Evolutionary conservation across 352 stramenopile genomes (phyloP).

Genomic region (Phytopythium vexans): DNA sequence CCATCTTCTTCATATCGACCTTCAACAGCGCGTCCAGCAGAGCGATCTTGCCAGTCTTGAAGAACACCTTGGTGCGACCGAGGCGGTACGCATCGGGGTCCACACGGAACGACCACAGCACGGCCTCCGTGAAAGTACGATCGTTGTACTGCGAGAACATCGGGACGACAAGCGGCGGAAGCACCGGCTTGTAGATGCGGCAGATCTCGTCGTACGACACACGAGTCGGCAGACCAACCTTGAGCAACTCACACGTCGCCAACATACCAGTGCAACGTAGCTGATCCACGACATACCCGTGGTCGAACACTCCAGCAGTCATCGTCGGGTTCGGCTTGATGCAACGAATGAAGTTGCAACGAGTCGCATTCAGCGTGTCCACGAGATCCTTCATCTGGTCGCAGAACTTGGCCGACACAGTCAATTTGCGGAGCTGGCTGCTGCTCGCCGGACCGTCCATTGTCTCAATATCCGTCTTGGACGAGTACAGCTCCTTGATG

Average conservation of each 20-base stretch:
- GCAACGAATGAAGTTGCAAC: slow-evolving; percentile 88
- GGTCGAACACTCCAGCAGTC: slow-evolving; percentile 78
- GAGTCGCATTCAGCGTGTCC: slow-evolving; percentile 80
- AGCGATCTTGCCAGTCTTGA: slow-evolving; percentile 91
- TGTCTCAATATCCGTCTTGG: slow-evolving; percentile 48
- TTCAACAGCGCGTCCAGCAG: slow-evolving; percentile 84
- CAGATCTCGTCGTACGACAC: slow-evolving; percentile 89
- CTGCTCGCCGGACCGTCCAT: slow-evolving; percentile 36
- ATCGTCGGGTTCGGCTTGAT: slow-evolving; percentile 91
- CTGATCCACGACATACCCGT: slow-evolving; percentile 87
- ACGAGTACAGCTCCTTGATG: slow-evolving; percentile 82
- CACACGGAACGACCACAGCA: slow-evolving; percentile 90
- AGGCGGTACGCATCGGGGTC: slow-evolving; percentile 83
- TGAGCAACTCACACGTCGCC: slow-evolving; percentile 90
- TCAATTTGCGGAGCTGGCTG: slow-evolving; percentile 45
- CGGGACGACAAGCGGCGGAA: slow-evolving; percentile 67
- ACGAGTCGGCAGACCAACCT: slow-evolving; percentile 87
- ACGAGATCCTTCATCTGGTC: slow-evolving; percentile 86
- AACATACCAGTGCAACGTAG: slow-evolving; percentile 89
- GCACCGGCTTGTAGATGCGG: slow-evolving; percentile 81
- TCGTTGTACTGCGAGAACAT: slow-evolving; percentile 85
- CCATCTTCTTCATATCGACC: slow-evolving; percentile 90
- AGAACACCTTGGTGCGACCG: slow-evolving; percentile 89
- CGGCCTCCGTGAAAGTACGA: slow-evolving; percentile 82
- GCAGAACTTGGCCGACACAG: slow-evolving; percentile 81